A percentile compares a stretch with the other conserved stretches of the same genome.
Evolutionary conservation across 345 rosid genomes (phyloP).

Genomic region (Melastoma malabathricum): DNA sequence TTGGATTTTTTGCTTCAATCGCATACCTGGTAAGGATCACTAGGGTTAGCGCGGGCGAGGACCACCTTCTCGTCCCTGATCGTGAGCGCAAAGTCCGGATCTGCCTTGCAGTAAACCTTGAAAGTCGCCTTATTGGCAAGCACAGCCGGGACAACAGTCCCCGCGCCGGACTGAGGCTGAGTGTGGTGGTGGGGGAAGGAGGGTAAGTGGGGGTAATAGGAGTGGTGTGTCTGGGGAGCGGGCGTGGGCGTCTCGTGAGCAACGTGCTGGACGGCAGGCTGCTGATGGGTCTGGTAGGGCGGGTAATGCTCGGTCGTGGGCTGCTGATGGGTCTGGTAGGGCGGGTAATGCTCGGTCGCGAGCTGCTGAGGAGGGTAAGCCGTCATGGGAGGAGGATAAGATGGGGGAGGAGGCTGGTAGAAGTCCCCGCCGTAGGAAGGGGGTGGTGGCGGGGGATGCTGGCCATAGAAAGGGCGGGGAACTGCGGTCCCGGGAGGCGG

Average conservation of each 20-base stretch:
- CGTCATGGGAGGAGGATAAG: no score
- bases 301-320: no score
- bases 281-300: no score
- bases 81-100: slow-evolving; percentile 37
- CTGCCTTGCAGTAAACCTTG: slow-evolving; percentile 56
- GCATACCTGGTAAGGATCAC: slow-evolving; percentile 50
- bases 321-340: no score
- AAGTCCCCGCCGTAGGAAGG: no score
- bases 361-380: no score
- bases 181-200: slow-evolving; percentile 22
- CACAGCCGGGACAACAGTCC: slow-evolving; percentile 5
- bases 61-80: slow-evolving; percentile 50
- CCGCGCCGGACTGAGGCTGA: slow-evolving; percentile 14
- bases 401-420: no score
- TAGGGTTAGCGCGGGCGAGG: slow-evolving; percentile 43
- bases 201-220: slow-evolving; percentile 23
- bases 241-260: slow-evolving; percentile 17
- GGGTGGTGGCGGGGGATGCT: slow-evolving; percentile 11
- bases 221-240: slow-evolving; percentile 16
- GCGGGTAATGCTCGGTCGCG: no score
- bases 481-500: slow-evolving; percentile 6
- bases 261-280: slow-evolving; percentile 11
- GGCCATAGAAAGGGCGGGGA: slow-evolving; percentile 1
- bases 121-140: slow-evolving; percentile 33
- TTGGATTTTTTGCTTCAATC: not conserved